These are phyloP conservation scores for Mucor ambiguus DNA, from an alignment of 371 early-diverging fungal genomes.

Conservation along the genomic window DNA sequence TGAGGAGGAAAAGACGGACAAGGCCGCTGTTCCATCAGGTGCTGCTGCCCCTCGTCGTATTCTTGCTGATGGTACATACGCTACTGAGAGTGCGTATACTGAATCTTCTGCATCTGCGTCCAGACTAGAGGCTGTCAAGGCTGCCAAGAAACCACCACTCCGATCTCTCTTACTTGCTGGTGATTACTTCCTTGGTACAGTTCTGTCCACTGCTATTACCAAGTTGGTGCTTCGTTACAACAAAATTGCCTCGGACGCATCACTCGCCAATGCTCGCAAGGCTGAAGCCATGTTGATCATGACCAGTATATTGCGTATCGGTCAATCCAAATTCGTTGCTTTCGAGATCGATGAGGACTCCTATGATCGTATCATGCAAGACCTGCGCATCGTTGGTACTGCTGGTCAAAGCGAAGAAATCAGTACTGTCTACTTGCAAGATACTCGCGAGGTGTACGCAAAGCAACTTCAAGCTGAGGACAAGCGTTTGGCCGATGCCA, in stretches of 20 bases:
- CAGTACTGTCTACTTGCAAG: slow-evolving; percentile 74
- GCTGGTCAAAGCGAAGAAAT: slow-evolving; percentile 54
- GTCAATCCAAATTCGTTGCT: slow-evolving; percentile 83
- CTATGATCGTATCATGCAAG: slow-evolving; percentile 88
- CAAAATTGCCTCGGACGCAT: slow-evolving; percentile 47
- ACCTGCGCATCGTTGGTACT: slow-evolving; percentile 81
- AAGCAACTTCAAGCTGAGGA: slow-evolving; percentile 79
- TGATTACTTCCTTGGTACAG: slow-evolving; percentile 90
- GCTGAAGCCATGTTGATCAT: slow-evolving; percentile 96
- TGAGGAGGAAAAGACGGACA: slow-evolving; percentile 36
- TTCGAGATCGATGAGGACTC: slow-evolving; percentile 96
- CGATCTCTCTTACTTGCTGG: slow-evolving; percentile 86
- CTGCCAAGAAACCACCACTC: slow-evolving; percentile 76
- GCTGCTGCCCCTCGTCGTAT: slow-evolving; percentile 72
- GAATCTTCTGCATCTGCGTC: slow-evolving; percentile 46
- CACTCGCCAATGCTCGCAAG: slow-evolving; percentile 72
- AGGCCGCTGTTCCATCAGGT: slow-evolving; percentile 38
- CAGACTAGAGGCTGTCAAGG: slow-evolving; percentile 65
- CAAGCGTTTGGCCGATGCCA: slow-evolving; percentile 56
- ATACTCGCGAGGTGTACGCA: slow-evolving; percentile 81
- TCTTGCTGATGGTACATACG: slow-evolving; percentile 97
- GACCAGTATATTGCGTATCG: slow-evolving; percentile 93
- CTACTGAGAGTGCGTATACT: slow-evolving; percentile 88
- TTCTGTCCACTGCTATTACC: slow-evolving; percentile 85
- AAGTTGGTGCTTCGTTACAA: slow-evolving; percentile 85